These are phyloP conservation scores for Dichotomocladium elegans DNA, from an alignment of 371 early-diverging fungal genomes.

Conservation along the genomic window DNA sequence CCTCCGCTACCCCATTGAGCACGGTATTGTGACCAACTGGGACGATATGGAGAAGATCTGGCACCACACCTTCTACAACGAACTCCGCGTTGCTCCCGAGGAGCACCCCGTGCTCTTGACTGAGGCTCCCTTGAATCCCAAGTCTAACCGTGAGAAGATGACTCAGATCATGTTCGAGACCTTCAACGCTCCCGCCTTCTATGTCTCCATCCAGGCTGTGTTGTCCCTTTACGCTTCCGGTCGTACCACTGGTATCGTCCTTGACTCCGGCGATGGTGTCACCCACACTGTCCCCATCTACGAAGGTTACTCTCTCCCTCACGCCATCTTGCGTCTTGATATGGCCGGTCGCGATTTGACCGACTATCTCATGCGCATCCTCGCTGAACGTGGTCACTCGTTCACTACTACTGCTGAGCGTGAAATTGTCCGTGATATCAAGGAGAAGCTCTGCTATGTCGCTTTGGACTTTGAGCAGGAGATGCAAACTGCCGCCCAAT, in stretches of 20 bases:
- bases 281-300: constrained; percentile 99
- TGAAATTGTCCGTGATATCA: constrained; percentile 99
- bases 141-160: constrained; percentile 99
- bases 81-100: constrained; percentile 80
- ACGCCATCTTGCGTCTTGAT: constrained; percentile 98
- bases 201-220: constrained; percentile 99
- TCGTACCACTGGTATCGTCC: constrained; percentile 99
- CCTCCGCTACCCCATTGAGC: constrained; percentile 99
- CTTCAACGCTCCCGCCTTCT: constrained; percentile 98
- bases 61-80: constrained; percentile 98
- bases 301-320: constrained; percentile 99
- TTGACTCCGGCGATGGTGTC: constrained; percentile 99
- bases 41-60: constrained; percentile 99
- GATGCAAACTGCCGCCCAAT: constrained; percentile 92
- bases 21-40: constrained; percentile 99
- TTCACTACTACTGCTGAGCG: constrained; percentile 99
- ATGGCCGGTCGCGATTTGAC: constrained; percentile 96
- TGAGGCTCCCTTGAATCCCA: constrained; percentile 99
- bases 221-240: constrained; percentile 98
- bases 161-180: constrained; percentile 99
- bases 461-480: constrained; percentile 99
- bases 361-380: constrained; percentile 94
- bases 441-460: constrained; percentile 99
- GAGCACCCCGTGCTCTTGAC: constrained; percentile 99
- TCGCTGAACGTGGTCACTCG: constrained; percentile 98